A percentile compares a stretch with the other conserved stretches of the same genome.
These are phyloP conservation scores for Gossypium longicalyx DNA, from an alignment of 345 rosid species.

Conservation along the genomic window DNA sequence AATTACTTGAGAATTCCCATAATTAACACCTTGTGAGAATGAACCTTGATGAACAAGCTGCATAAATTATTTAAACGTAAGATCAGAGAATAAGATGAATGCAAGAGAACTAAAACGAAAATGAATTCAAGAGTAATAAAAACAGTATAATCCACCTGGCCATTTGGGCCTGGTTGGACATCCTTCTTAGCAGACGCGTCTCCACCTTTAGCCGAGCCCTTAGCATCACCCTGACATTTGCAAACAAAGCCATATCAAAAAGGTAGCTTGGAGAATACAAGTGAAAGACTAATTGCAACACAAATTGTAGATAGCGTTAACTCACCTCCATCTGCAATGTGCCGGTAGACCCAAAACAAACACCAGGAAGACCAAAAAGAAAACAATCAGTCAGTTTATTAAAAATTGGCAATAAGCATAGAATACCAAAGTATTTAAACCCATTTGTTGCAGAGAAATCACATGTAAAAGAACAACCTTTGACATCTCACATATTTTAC, in stretches of 20 bases:
- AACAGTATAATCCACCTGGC: constrained; percentile 39
- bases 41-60: constrained; percentile 66
- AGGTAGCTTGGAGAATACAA: background rate
- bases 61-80: constrained; percentile 18
- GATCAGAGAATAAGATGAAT: background rate
- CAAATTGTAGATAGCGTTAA: background rate
- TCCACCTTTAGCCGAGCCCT: constrained; percentile 68
- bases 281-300: background rate
- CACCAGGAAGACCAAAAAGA: constrained; percentile 3
- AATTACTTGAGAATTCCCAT: constrained; percentile 60
- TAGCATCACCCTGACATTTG: constrained; percentile 65
- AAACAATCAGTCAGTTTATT: background rate
- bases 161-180: constrained; percentile 42
- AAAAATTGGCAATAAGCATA: background rate
- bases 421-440: background rate
- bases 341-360: constrained; percentile 20
- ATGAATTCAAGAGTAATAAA: background rate
- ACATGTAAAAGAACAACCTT: background rate
- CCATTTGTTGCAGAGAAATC: background rate
- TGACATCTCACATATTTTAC: background rate
- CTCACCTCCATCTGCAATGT: constrained; percentile 80
- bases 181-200: constrained; percentile 53
- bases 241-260: background rate
- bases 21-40: constrained; percentile 43
- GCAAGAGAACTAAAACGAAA: background rate